Base-by-base conservation (phyloP, 768 basidiomycete genomes). In the Astraeus odoratus region DNA sequence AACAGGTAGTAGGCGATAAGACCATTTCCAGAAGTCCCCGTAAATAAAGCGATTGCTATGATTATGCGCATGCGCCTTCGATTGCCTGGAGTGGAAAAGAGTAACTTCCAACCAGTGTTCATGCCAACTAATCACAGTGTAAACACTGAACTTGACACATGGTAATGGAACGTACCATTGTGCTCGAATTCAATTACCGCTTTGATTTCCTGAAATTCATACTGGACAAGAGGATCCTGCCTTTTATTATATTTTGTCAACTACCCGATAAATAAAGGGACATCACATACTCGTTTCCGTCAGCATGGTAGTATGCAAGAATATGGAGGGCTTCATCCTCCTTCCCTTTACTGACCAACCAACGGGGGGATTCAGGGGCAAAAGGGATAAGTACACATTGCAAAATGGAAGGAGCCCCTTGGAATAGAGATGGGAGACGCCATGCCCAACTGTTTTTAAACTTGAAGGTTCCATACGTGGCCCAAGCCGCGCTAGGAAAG, bases 1-100 rank as follows among this genome's bases (percentile, higher is more conserved):
- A 71, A 81, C 56, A 90, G 77, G 70, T 90, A 90, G 72, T 83
- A 88, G 6, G 83, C 86, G 40, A 86, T 81, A 43, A 90, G 81
- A 57, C 86, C 86, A 55, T 88, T 88, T 10, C 85, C 86, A 9
- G 83, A 87, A 86, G 85, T 88, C 55, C 86, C 83, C 2, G 85
- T 87, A 74, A 89, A 87, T 74, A 84, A 85, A 38, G 83, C 86
- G 44, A 89, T 68, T 38, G 81, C 82, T 50, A 85, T 59, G 61
- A 90, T 83, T 61, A 89, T 83, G 44, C 75, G 66, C 74, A 90
- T 74, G 47, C 89, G 85, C 63, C 71, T 80, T 51, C 77, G 69
- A 73, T 91, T 91, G 41, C 86, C 88, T 23, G 72, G 62, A 36
- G 76, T 86, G 34, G 68, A 55, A 57, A 87, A 64, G 52, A 92